Evolutionary conservation across 2,329 filamentous ascomycete species (phyloP), one percentile per base, ranked within the genome.

Genomic region (Cercospora sp.): DNA sequence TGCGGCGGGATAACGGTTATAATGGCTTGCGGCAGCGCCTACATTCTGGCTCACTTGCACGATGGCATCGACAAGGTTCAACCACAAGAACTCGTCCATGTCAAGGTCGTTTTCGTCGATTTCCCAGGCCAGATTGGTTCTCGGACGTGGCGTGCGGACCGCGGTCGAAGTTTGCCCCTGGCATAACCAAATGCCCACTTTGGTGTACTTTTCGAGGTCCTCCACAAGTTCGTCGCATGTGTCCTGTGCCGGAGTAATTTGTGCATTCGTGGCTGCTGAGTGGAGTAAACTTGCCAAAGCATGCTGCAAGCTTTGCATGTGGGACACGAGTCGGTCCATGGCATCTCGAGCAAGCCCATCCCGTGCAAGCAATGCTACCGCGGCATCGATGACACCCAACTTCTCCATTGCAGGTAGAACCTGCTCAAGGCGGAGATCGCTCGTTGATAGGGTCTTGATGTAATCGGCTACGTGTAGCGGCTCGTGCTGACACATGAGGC

Each of bases 141-240:
- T 72, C 20, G 76, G 77, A 53, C 77, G 74, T 28, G 73, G 72
- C 20, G 67, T 66, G 2, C 76, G 72, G n/a, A 73, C 53, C 6
- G 72, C 70, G 0, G 85, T 86, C 75, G 90, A 91, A 60, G 88
- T 92, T 77, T 97, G 93, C 1, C 90, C 89, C 79, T 96, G 92
- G 74, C 95, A 98, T 12, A 99, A 83, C 95, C 95, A 99, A 61
- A 96, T 94, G 13, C 96, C 95, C 1, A 99, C 92, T 71, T 93
- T 90, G 1, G 90, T 89, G 79, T 97, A 98, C 77, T 96, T 97
- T 69, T 96, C 90, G 18, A 99, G 82, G 0, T 90, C 89, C 66
- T 88, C 87, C 3, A 97, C 84, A 1, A 97, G 84, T 66, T 94
- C 90, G 65, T 90, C 87, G 0, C 90, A 87, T 0, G 91, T 87